These are phyloP conservation scores for Penicillium arizonense DNA, from an alignment of 495 filamentous ascomycete genomes.

Conservation along the genomic window DNA sequence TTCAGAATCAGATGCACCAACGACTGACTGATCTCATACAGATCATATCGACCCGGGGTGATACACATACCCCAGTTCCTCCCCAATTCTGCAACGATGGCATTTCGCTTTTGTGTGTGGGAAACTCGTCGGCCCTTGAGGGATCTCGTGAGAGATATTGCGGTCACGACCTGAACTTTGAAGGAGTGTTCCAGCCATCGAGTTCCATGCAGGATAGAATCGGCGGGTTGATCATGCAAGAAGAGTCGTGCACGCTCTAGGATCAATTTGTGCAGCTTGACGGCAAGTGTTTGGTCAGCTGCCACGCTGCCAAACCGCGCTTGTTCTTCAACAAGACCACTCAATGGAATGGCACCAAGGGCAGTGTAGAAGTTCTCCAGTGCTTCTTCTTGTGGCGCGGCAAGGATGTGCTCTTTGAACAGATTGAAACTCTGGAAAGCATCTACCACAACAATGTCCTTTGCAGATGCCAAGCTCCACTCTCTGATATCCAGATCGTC, in stretches of 20 bases:
- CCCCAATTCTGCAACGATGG: conserved; percentile 56
- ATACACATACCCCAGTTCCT: conserved; percentile 55
- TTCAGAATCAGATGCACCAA: conserved; percentile 75
- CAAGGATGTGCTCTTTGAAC: conserved; percentile 78
- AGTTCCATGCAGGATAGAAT: conserved; percentile 74
- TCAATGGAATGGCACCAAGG: conserved; percentile 45
- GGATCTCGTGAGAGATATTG: conserved; percentile 70
- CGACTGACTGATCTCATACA: conserved; percentile 85
- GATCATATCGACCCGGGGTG: conserved; percentile 62
- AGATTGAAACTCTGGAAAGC: conserved; percentile 80
- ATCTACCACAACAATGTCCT: conserved; percentile 76
- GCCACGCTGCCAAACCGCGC: conserved; percentile 46
- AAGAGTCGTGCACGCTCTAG: conserved; percentile 86
- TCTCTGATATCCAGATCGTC: conserved; percentile 72
- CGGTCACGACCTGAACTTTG: conserved; percentile 69
- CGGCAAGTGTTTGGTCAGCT: conserved; percentile 52
- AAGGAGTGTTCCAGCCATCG: conserved; percentile 90
- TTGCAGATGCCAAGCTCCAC: conserved; percentile 68
- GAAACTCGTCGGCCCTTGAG: conserved; percentile 65
- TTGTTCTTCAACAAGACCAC: conserved; percentile 45
- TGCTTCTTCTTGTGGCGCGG: conserved; percentile 81
- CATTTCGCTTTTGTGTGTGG: conserved; percentile 66
- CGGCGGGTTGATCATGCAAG: conserved; percentile 66
- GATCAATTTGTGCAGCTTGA: conserved; percentile 71
- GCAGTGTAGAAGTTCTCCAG: conserved; percentile 80